Percentiles rank a stretch among this genome's conserved stretches.
phyloP scores from a whole-genome alignment of 2,329 filamentous ascomycete genomes.

The Botrytis porri region DNA sequence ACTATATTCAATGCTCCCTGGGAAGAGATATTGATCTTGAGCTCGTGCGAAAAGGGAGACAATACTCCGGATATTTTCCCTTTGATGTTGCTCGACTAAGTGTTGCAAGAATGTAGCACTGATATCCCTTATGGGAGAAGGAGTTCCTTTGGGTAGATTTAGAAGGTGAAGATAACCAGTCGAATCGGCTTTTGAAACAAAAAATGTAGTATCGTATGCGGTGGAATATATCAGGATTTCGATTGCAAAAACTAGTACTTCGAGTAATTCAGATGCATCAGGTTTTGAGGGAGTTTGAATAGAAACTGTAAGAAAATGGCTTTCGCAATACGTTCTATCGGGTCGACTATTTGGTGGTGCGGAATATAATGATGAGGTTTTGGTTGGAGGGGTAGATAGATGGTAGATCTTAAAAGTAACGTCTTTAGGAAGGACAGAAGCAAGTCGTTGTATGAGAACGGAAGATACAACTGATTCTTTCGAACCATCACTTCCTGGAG shows the following conservation, averaged over 20 bases:
- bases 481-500: slow-evolving; percentile 27
- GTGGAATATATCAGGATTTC: slow-evolving; percentile 89
- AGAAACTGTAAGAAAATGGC: slow-evolving; percentile 68
- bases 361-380: slow-evolving; percentile 73
- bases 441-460: slow-evolving; percentile 34
- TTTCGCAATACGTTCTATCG: slow-evolving; percentile 81
- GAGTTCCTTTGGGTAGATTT: slow-evolving; percentile 56
- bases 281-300: slow-evolving; percentile 38
- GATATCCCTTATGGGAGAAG: slow-evolving; percentile 72
- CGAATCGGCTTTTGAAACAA: slow-evolving; percentile 95
- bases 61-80: slow-evolving; percentile 65
- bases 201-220: slow-evolving; percentile 75
- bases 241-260: slow-evolving; percentile 73
- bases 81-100: slow-evolving; percentile 64
- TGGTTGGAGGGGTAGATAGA: slow-evolving; percentile 78
- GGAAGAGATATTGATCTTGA: slow-evolving; percentile 92
- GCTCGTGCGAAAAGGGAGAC: slow-evolving; percentile 89
- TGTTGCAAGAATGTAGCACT: slow-evolving; percentile 73
- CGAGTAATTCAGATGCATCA: slow-evolving; percentile 28
- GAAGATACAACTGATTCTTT: slow-evolving; percentile 30
- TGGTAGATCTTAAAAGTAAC: slow-evolving; percentile 72
- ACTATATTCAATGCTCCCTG: slow-evolving; percentile 79
- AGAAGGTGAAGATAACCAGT: slow-evolving; percentile 78
- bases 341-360: slow-evolving; percentile 68
- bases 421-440: slow-evolving; percentile 49